phyloP scores from a whole-genome alignment of 192 early-diverging fungal species.

The Coemansia pectinata region DNA sequence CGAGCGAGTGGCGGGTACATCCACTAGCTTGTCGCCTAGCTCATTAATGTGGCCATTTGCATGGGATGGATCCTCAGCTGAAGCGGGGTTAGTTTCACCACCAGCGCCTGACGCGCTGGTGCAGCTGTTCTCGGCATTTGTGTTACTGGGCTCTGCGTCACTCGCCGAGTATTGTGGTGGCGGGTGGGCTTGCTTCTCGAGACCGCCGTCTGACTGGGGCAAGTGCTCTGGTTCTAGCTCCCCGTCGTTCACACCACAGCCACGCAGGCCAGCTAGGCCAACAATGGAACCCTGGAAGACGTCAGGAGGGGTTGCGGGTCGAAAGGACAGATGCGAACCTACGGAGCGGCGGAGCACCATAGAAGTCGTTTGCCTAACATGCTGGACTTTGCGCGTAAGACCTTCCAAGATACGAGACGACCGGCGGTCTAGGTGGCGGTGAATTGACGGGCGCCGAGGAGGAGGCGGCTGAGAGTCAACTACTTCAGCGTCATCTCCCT shows the following conservation, averaged over 20 bases:
- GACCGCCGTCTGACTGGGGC: not conserved
- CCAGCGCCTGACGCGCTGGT: not conserved
- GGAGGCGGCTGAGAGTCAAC: not conserved
- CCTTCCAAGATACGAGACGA: constrained; percentile 47
- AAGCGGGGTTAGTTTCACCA: not conserved
- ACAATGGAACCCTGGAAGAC: constrained; percentile 1
- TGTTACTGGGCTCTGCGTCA: not conserved
- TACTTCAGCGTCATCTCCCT: not conserved
- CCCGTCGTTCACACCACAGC: not conserved
- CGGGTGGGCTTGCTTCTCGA: not conserved
- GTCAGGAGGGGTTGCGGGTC: not conserved
- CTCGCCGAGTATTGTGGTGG: not conserved
- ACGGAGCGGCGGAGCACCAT: constrained; percentile 52
- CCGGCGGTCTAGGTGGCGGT: constrained; percentile 24
- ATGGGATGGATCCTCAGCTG: not conserved
- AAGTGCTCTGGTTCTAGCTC: not conserved
- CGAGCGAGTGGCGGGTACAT: not conserved
- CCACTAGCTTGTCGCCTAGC: not conserved
- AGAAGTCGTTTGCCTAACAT: constrained; percentile 47
- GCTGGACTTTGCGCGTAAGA: constrained; percentile 46
- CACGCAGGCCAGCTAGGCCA: constrained; percentile 3
- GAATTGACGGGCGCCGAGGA: constrained; percentile 1
- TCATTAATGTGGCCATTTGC: not conserved
- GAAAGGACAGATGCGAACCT: constrained; percentile 29
- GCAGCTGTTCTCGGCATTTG: not conserved